Evolutionary conservation across 2,329 filamentous ascomycete genomes (phyloP).

Genomic region (Bipolaris gigantea): DNA sequence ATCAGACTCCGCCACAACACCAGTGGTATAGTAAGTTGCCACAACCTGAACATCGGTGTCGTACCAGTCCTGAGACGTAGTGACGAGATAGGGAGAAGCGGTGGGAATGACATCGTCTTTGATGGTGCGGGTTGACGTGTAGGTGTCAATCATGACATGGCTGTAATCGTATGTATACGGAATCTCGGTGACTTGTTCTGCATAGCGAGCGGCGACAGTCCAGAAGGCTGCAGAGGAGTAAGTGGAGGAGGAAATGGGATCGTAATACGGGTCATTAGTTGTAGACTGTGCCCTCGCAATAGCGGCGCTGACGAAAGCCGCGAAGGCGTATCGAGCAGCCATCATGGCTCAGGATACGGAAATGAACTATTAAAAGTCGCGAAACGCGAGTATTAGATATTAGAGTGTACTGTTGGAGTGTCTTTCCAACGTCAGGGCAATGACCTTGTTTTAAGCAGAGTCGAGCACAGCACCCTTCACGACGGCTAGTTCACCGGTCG

Average conservation of each 20-base stretch:
- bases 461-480: slow-evolving; percentile 15
- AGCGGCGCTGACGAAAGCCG: slow-evolving; percentile 17
- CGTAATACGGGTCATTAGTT: background rate
- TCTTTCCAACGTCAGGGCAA: slow-evolving; percentile 13
- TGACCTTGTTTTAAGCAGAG: slow-evolving; percentile 27
- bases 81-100: slow-evolving; percentile 18
- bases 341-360: slow-evolving; percentile 10
- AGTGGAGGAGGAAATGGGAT: background rate
- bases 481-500: slow-evolving; percentile 28
- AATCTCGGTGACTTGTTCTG: slow-evolving; percentile 17
- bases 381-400: slow-evolving; percentile 15
- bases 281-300: slow-evolving; percentile 18
- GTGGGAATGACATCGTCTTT: slow-evolving; percentile 33
- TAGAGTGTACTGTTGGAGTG: slow-evolving; percentile 13
- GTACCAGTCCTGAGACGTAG: slow-evolving; percentile 9
- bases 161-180: slow-evolving; percentile 19
- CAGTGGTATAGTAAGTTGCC: slow-evolving; percentile 26
- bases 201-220: slow-evolving; percentile 29
- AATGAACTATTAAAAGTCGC: slow-evolving; percentile 8
- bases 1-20: slow-evolving; percentile 30
- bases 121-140: slow-evolving; percentile 21
- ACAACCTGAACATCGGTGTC: slow-evolving; percentile 21
- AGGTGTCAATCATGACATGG: slow-evolving; percentile 14
- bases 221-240: slow-evolving; percentile 23
- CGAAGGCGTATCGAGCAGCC: slow-evolving; percentile 18